Evolutionary conservation across 139 green algal genomes (phyloP).

Genomic region (Chlamydomonas sphaeroides): DNA sequence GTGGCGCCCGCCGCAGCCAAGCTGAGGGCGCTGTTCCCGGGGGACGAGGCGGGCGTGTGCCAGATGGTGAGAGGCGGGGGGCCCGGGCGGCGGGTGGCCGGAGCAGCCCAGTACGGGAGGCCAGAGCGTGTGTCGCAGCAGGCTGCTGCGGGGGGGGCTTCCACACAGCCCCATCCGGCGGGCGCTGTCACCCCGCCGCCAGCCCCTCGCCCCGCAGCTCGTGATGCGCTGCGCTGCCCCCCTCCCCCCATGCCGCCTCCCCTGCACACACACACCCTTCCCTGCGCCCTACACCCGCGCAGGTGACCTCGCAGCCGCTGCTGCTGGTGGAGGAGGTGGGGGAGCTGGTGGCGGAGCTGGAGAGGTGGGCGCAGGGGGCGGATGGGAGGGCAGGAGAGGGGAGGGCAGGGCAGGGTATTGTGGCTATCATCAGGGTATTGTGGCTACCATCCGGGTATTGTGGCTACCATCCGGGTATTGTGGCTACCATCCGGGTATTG

Average conservation of each 20-base stretch:
- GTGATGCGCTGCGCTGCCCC: not conserved
- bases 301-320: constrained; percentile 49
- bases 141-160: no score
- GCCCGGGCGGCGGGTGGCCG: not conserved
- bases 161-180: no score
- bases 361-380: constrained; percentile 15
- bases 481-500: no score
- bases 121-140: no score
- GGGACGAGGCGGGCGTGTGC: not conserved
- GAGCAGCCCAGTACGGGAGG: no score
- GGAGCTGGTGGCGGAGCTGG: constrained; percentile 43
- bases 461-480: no score
- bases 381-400: not conserved
- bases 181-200: not conserved
- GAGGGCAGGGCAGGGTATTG: not conserved
- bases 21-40: constrained; percentile 27
- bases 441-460: no score
- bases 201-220: not conserved
- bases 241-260: not conserved
- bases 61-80: constrained; percentile 22
- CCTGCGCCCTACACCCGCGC: not conserved
- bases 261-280: not conserved
- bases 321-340: constrained; percentile 51
- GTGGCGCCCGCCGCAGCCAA: constrained; percentile 27
- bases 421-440: no score